A percentile compares a stretch with the other conserved stretches of the same genome.
These are phyloP conservation scores for Phaffomyces antillensis DNA, from an alignment of 805 yeast species.

Conservation along the genomic window DNA sequence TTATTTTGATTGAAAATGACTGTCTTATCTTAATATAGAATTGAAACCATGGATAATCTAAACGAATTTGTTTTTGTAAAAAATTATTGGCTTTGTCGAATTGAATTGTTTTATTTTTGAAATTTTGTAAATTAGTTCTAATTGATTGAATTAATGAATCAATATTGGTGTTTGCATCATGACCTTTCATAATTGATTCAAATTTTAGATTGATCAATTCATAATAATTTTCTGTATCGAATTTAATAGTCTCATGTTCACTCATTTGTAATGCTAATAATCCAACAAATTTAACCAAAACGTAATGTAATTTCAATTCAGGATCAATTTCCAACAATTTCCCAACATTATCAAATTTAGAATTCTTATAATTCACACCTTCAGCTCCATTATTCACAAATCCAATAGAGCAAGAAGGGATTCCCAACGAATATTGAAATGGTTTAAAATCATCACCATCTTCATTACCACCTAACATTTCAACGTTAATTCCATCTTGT, in stretches of 20 bases:
- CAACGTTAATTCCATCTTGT: slow-evolving; percentile 29
- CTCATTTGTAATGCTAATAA: slow-evolving; percentile 44
- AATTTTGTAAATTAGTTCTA: not conserved
- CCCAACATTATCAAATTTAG: slow-evolving; percentile 52
- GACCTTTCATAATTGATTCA: not conserved
- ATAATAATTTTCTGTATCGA: slow-evolving; percentile 34
- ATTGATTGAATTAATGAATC: not conserved
- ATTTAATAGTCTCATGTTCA: slow-evolving; percentile 50
- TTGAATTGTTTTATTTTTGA: slow-evolving; percentile 4
- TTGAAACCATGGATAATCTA: slow-evolving; percentile 78
- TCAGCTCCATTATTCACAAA: slow-evolving; percentile 27
- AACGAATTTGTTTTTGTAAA: slow-evolving; percentile 43
- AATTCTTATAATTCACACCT: slow-evolving; percentile 45
- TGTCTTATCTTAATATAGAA: slow-evolving; percentile 50
- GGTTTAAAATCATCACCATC: slow-evolving; percentile 49
- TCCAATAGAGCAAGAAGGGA: slow-evolving; percentile 52
- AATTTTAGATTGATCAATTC: not conserved
- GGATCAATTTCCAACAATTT: slow-evolving; percentile 45
- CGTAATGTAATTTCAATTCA: slow-evolving; percentile 44
- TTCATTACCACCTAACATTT: slow-evolving; percentile 41
- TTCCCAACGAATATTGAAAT: slow-evolving; percentile 60
- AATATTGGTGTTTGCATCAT: not conserved
- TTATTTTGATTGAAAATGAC: slow-evolving; percentile 48
- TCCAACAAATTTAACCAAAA: slow-evolving; percentile 54
- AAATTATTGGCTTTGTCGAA: slow-evolving; percentile 40